Percentiles rank a stretch among this genome's conserved stretches.
phyloP scores from a whole-genome alignment of 495 filamentous ascomycete genomes.

The Neohortaea acidophila region DNA sequence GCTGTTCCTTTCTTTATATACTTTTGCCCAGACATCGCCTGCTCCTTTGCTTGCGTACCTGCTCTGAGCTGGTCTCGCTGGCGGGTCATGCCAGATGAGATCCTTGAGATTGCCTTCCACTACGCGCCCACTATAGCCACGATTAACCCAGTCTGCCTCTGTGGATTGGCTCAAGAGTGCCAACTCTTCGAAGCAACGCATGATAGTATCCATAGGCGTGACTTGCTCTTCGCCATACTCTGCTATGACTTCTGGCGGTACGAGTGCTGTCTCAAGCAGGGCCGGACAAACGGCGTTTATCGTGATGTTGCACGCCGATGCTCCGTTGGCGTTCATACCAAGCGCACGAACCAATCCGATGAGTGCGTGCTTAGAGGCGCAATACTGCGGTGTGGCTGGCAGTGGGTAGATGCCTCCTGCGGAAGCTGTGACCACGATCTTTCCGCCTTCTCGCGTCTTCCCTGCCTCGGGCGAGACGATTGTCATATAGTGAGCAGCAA shows the following conservation, averaged over 20 bases:
- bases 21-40: no score
- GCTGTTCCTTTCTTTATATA: no score
- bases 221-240: constrained; percentile 28
- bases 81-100: constrained; percentile 9
- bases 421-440: constrained; percentile 22
- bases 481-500: constrained; percentile 31
- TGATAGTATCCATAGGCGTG: constrained; percentile 29
- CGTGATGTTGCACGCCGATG: constrained; percentile 25
- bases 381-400: constrained; percentile 25
- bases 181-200: constrained; percentile 19
- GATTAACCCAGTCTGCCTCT: constrained; percentile 10
- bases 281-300: constrained; percentile 30
- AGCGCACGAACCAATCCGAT: constrained; percentile 26
- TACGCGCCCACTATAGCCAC: constrained; percentile 8
- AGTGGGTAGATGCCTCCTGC: constrained; percentile 23
- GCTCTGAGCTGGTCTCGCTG: constrained; percentile 1
- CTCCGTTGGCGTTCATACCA: constrained; percentile 13
- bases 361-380: constrained; percentile 25
- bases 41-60: no score
- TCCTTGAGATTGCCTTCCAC: constrained; percentile 16
- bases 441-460: constrained; percentile 8
- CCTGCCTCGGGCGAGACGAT: constrained; percentile 8
- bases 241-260: constrained; percentile 25
- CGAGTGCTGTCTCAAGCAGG: constrained; percentile 25
- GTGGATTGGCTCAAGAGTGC: constrained; percentile 5